Conservation (phyloP, 2,329 filamentous ascomycete genomes). For the Aotearoamyces nothofagi region DNA sequence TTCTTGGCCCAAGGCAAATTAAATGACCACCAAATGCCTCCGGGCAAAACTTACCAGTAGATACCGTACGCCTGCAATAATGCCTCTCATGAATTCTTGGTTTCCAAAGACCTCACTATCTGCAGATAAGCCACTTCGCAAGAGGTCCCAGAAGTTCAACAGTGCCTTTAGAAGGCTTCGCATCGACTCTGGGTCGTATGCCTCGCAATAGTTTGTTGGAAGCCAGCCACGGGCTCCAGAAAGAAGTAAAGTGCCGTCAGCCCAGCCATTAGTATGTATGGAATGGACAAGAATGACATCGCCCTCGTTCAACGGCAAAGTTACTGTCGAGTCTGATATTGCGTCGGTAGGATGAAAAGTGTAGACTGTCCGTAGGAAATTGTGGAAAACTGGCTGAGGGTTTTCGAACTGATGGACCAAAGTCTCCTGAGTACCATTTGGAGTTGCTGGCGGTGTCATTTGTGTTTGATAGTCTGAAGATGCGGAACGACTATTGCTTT, state of each 20-base stretch:
- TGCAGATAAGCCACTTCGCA: slow-evolving; percentile 62
- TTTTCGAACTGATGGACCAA: slow-evolving; percentile 24
- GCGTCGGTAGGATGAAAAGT: slow-evolving; percentile 72
- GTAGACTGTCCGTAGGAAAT: slow-evolving; percentile 89
- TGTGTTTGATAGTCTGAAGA: slow-evolving; percentile 26
- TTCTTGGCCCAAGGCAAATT: slow-evolving; percentile 3
- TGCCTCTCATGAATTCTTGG: slow-evolving; percentile 85
- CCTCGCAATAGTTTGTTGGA: slow-evolving; percentile 94
- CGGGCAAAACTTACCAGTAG: slow-evolving; percentile 51
- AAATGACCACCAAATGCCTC: slow-evolving; percentile 1
- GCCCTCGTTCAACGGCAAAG: slow-evolving; percentile 74
- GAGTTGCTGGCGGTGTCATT: slow-evolving; percentile 66
- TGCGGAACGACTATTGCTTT: neutral
- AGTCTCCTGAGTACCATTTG: slow-evolving; percentile 48
- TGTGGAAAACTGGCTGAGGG: slow-evolving; percentile 63
- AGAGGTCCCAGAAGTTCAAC: slow-evolving; percentile 82
- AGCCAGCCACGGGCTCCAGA: slow-evolving; percentile 87
- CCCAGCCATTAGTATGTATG: slow-evolving; percentile 96
- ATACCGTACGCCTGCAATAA: slow-evolving; percentile 85
- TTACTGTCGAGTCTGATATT: slow-evolving; percentile 73
- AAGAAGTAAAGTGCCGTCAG: slow-evolving; percentile 78
- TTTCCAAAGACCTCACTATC: slow-evolving; percentile 71
- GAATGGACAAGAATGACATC: slow-evolving; percentile 92
- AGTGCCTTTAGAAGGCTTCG: slow-evolving; percentile 71
- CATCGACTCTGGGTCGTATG: slow-evolving; percentile 83